Conservation (phyloP, 371 early-diverging fungal genomes). For the Basidiobolus meristosporus region DNA sequence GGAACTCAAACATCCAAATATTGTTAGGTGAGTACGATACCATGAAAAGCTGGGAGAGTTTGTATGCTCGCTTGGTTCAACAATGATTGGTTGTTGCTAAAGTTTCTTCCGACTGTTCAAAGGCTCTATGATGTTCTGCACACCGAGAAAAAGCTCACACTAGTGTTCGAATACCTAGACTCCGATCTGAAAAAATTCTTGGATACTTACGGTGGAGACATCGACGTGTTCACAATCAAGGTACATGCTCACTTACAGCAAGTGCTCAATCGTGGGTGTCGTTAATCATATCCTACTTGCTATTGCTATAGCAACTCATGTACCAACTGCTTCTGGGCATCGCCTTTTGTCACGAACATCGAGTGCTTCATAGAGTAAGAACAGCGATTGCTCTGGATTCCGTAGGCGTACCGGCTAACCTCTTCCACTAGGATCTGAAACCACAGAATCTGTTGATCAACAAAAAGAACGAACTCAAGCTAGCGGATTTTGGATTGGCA, state of each 20-base stretch:
- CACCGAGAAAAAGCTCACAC: conserved; percentile 78
- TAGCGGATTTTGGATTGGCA: conserved; percentile 96
- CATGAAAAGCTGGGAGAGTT: not conserved
- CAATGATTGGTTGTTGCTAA: not conserved
- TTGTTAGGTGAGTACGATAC: conserved; percentile 39
- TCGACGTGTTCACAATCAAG: conserved; percentile 57
- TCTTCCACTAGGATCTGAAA: conserved; percentile 76
- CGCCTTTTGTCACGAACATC: conserved; percentile 55
- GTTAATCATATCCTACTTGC: too few species aligned
- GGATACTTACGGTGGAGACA: conserved; percentile 61
- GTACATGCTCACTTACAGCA: conserved; percentile 14
- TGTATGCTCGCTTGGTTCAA: not conserved
- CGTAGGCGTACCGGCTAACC: too few species aligned
- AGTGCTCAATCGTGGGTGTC: too few species aligned
- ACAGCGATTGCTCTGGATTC: not conserved
- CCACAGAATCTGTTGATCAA: conserved; percentile 66
- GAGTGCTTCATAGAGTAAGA: conserved; percentile 58
- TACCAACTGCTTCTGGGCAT: conserved; percentile 72
- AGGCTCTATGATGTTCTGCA: conserved; percentile 89
- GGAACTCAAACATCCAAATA: conserved; percentile 86
- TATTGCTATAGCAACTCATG: conserved; percentile 36
- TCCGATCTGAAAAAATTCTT: conserved; percentile 88
- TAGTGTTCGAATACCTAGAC: conserved; percentile 92
- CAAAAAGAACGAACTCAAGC: conserved; percentile 75
- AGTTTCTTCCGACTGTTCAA: not conserved